Evolutionary conservation across 1,139 yeast genomes (phyloP), one percentile per base, ranked within the genome.

Genomic region (Yamadazyma sp.): DNA sequence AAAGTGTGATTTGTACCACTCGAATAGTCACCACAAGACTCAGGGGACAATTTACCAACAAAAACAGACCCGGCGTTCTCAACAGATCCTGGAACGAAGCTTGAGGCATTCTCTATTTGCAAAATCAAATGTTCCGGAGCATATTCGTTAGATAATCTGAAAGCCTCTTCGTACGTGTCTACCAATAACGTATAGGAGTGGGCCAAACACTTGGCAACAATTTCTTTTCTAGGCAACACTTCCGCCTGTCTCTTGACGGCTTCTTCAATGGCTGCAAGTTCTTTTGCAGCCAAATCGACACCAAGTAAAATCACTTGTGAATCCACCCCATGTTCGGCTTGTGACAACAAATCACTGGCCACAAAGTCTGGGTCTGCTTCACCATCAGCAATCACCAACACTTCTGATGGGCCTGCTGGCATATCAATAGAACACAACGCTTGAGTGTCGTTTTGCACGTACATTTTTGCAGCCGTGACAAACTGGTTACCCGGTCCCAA

Each of bases 371-470:
- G 90, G 62, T 88, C 96, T 5, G 97, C 88, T 34, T 76, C 58
- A 42, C 72, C 76, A 61, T 92, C 99, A 31, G 97, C 96, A 52
- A 92, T 74, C 13, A 92, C 97, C 46, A 92, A 73, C 12, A 92
- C 99, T 65, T 92, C 99, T 38, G 96, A 86, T 20, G 99, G 99
- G 4, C 99, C 99, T 17, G 99, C 99, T 34, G 99, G 99, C 97
- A 92, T 90, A 62, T 92, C 99, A 52, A 92, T 94, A 24, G 96
- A 86, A 57, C 96, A 94, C 51, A 89, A 70, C 2, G 98, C 97
- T 51, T 83, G 86, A 3, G 97, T 87, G 57, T 92, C 98, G 58
- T 94, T 94, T 54, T 90, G 94, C 33, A 94, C 95, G 59, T 86
- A 72, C 98, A 94, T 94, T 71, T 92, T 92, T 30, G 98, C 99